Evolutionary conservation across 805 yeast species (phyloP).

Genomic region (Alloascoidea hylecoeti): DNA sequence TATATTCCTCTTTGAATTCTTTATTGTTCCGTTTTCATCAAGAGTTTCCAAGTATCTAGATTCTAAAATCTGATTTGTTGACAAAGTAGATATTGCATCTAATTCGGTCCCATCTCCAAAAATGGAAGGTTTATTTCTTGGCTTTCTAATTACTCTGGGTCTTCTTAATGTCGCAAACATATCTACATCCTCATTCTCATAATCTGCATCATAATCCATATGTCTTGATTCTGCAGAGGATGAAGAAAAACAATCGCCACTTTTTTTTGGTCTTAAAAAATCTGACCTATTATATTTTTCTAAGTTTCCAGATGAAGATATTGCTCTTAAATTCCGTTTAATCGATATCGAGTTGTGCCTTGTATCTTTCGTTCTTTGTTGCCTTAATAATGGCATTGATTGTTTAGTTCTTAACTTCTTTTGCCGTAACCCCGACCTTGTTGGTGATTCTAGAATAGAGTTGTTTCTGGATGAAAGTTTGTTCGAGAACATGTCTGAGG

Average conservation of each 20-base stretch:
- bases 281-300: slow-evolving; percentile 5
- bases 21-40: slow-evolving; percentile 5
- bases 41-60: slow-evolving; percentile 7
- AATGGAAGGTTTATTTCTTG: too few relatives aligned
- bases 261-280: background rate
- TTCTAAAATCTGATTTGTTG: slow-evolving; percentile 7
- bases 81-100: slow-evolving; percentile 13
- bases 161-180: slow-evolving; percentile 1
- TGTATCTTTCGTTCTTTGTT: background rate
- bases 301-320: background rate
- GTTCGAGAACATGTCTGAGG: too few relatives aligned
- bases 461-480: background rate
- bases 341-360: background rate
- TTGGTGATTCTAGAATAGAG: background rate
- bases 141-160: slow-evolving; percentile 2
- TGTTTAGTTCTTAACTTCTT: background rate
- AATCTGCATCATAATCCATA: slow-evolving; percentile 10
- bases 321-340: background rate
- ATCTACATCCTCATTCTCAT: slow-evolving; percentile 3
- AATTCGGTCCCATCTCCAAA: slow-evolving; percentile 14
- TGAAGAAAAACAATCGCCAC: background rate
- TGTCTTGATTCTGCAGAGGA: slow-evolving; percentile 5
- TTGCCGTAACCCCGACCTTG: background rate
- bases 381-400: background rate
- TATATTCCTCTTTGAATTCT: slow-evolving; percentile 6